Evolutionary conservation across 1,139 yeast species (phyloP).

Genomic region (Hemisphaericaspora subhashii): DNA sequence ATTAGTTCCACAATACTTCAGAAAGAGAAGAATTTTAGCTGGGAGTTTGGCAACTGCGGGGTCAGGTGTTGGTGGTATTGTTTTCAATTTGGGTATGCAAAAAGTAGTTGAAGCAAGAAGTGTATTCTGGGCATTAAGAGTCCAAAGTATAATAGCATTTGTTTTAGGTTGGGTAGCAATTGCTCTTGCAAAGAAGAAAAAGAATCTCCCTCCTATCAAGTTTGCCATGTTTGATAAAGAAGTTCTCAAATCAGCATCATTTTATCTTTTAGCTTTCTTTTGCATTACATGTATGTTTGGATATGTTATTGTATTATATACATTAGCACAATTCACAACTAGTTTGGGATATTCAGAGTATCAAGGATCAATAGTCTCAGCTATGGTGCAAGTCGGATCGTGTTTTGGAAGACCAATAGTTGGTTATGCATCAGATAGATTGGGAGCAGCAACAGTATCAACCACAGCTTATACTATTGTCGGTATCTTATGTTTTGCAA

Average conservation of each 20-base stretch:
- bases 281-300: conserved; percentile 44
- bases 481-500: conserved; percentile 30
- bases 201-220: conserved; percentile 25
- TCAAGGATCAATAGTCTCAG: conserved; percentile 45
- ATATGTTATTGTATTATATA: conserved; percentile 45
- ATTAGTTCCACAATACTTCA: conserved; percentile 54
- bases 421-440: conserved; percentile 39
- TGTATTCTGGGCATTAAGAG: conserved; percentile 38
- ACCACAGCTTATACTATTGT: conserved; percentile 22
- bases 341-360: conserved; percentile 42
- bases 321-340: conserved; percentile 45
- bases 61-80: conserved; percentile 63
- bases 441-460: conserved; percentile 42
- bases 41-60: conserved; percentile 60
- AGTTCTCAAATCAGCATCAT: conserved; percentile 30
- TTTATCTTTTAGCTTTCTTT: conserved; percentile 32
- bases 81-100: conserved; percentile 41
- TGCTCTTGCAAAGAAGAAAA: conserved; percentile 23
- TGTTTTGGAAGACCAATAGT: conserved; percentile 41
- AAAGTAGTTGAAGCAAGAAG: conserved; percentile 25
- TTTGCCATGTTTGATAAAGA: conserved; percentile 34
- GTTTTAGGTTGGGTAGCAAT: conserved; percentile 33
- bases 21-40: conserved; percentile 54
- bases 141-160: conserved; percentile 37
- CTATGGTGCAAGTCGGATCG: conserved; percentile 47